Percentiles rank a stretch among this genome's conserved stretches.
Evolutionary conservation across 176 grass and related monocot species (phyloP).

Genomic region (Musa itinerans): DNA sequence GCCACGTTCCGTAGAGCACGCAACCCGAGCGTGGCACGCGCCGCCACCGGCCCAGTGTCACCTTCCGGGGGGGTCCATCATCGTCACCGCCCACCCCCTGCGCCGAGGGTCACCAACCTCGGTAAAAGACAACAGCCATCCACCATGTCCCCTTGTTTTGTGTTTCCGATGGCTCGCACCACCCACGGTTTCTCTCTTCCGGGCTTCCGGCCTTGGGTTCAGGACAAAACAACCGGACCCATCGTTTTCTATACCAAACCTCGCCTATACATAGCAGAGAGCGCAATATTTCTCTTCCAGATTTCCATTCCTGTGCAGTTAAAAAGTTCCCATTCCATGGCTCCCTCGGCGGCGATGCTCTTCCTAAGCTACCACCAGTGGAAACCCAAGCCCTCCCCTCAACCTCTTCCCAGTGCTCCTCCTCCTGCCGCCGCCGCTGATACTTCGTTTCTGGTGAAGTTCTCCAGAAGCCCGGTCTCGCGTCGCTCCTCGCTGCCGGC

Average conservation of each 20-base stretch:
- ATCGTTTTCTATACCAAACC: not conserved
- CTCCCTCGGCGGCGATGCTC: slow-evolving; percentile 69
- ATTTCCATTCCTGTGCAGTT: too few relatives aligned
- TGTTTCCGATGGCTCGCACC: not conserved
- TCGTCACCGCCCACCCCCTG: not conserved
- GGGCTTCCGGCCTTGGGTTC: not conserved
- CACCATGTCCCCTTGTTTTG: not conserved
- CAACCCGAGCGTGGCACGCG: not conserved
- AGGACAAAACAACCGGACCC: not conserved
- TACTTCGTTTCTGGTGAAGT: not conserved
- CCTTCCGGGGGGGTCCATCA: not conserved
- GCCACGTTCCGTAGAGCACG: not conserved
- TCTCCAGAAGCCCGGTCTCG: not conserved
- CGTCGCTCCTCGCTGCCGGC: not conserved
- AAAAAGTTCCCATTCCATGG: slow-evolving; percentile 25
- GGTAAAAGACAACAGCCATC: not conserved
- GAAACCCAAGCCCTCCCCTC: not conserved
- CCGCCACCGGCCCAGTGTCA: not conserved
- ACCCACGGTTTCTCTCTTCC: not conserved
- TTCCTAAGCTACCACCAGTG: slow-evolving; percentile 76
- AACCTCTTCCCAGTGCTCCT: not conserved
- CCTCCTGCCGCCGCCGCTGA: not conserved
- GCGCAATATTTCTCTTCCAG: too few relatives aligned
- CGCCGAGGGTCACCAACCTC: too few relatives aligned
- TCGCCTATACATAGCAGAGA: not conserved